Percentiles rank a stretch among this genome's conserved stretches.
phyloP scores from a whole-genome alignment of 1,284 basidiomycete genomes.

The Apiotrichum veenhuisii region DNA sequence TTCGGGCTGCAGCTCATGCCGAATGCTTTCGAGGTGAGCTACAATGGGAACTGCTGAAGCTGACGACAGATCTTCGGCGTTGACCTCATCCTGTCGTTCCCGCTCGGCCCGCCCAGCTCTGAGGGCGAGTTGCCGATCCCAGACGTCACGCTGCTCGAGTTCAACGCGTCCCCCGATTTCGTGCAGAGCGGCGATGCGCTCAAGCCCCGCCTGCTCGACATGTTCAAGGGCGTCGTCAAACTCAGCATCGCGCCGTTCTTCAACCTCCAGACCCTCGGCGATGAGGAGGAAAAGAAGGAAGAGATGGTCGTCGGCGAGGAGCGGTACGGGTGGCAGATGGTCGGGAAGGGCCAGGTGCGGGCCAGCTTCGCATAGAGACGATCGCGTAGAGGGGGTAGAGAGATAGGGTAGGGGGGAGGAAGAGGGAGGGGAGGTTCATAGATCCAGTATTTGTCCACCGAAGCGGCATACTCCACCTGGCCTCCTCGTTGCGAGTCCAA shows the following conservation, averaged over 20 bases:
- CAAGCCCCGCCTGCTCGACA: slow-evolving; percentile 65
- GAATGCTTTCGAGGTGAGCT: slow-evolving; percentile 77
- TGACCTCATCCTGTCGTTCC: slow-evolving; percentile 76
- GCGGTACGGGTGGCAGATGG: slow-evolving; percentile 40
- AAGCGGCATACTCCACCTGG: too few species aligned
- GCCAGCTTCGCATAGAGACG: slow-evolving; percentile 10
- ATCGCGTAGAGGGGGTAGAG: too few species aligned
- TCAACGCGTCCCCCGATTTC: slow-evolving; percentile 95
- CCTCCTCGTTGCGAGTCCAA: too few species aligned
- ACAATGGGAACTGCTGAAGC: neutral
- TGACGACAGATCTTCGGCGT: slow-evolving; percentile 67
- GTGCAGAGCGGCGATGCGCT: slow-evolving; percentile 85
- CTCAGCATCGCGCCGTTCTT: slow-evolving; percentile 66
- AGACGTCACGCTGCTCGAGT: slow-evolving; percentile 74
- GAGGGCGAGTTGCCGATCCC: slow-evolving; percentile 49
- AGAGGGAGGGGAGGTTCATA: too few species aligned
- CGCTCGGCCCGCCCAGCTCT: slow-evolving; percentile 4
- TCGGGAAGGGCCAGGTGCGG: slow-evolving; percentile 43
- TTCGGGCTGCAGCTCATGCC: slow-evolving; percentile 63
- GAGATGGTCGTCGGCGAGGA: slow-evolving; percentile 38
- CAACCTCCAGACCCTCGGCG: slow-evolving; percentile 17
- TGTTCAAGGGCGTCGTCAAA: slow-evolving; percentile 69
- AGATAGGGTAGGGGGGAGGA: neutral
- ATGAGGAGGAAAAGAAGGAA: slow-evolving; percentile 16
- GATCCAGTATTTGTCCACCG: too few species aligned